Base-by-base conservation (phyloP, 306 rosid species). In the Carpinus viminea region DNA sequence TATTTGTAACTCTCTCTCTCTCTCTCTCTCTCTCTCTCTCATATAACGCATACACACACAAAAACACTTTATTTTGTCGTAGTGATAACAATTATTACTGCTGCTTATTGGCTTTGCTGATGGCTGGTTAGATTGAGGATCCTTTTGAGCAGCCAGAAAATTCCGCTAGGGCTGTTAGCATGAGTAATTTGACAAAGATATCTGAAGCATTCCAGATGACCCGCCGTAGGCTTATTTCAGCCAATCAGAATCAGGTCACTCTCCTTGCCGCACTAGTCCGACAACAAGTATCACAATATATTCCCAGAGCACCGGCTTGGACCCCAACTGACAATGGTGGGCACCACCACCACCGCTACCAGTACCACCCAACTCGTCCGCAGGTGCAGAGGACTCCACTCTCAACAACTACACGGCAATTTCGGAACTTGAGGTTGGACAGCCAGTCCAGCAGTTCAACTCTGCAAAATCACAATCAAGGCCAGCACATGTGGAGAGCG, bases 131-230 rank as follows among this genome's bases (percentile, higher is more conserved):
- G 98, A 65, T 95, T 59, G 99, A 95, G 84, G 99, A 95, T 86
- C 99, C 99, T 72, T 90, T 95, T 80, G 91, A 89, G 88, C 98
- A 89, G 83, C 94, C 93, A 2, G 87, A 78, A 76, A 95, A 95
- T 73, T 66, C 86, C 36, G 90, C 97, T 1, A 87, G 97, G 81
- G 85, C 90, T 26, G 92, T 95, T 68, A 78, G 82, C 31, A 10
- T 16, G 41, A 82, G 73, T 65, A 87, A 86, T 51, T 53, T 95
- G 89, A 5, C 24, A 0, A 93, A 82, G 90, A 87, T 95, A 82
- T 62, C 90, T 1, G 87, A 82, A 62, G 87, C 88, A 17, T 85
- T 95, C 78, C 56, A 24, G 61, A 77, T 18, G 46, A 87, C 91
- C 13, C 48, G 28, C 68, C 6, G 11, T 51, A 60, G 64, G 31